Percentiles rank a stretch among this genome's conserved stretches.
Conservation (phyloP, 176 grass and related monocot genomes). For the Dactylis glomerata region DNA sequence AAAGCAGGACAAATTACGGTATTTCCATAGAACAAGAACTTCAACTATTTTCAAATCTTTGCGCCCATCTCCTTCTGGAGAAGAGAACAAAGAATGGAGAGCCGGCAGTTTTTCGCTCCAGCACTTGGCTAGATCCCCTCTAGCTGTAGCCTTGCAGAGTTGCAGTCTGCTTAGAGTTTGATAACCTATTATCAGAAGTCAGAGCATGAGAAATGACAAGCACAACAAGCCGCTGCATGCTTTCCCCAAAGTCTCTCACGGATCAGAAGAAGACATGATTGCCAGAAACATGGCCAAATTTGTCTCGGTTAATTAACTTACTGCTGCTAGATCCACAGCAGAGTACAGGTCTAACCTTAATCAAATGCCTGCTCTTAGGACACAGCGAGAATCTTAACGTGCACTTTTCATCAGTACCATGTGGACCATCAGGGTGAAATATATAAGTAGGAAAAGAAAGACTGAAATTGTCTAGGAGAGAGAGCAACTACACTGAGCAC, state of each 20-base stretch:
- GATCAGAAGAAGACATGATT: conserved; percentile 36
- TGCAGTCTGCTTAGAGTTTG: background rate
- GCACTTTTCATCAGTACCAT: conserved; percentile 43
- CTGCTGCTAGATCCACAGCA: conserved; percentile 39
- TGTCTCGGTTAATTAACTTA: conserved; percentile 28
- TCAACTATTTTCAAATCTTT: conserved; percentile 6
- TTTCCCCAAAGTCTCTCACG: conserved; percentile 22
- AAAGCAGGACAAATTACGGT: conserved; percentile 27
- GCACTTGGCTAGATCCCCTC: background rate
- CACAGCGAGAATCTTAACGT: conserved; percentile 55
- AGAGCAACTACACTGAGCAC: background rate
- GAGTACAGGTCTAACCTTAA: conserved; percentile 16
- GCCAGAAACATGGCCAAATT: background rate
- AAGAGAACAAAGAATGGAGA: background rate
- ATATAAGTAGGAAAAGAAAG: background rate
- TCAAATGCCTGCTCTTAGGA: conserved; percentile 51
- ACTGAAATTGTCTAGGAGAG: background rate
- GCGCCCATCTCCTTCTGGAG: background rate
- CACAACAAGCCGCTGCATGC: background rate
- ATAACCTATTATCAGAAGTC: conserved; percentile 1
- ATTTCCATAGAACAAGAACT: conserved; percentile 24
- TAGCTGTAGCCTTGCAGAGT: background rate
- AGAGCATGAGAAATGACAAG: conserved; percentile 32
- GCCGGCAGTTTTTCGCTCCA: background rate
- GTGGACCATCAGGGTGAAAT: conserved; percentile 24